phyloP scores from a whole-genome alignment of 331 rosid genomes.

The Arachis monticola region DNA sequence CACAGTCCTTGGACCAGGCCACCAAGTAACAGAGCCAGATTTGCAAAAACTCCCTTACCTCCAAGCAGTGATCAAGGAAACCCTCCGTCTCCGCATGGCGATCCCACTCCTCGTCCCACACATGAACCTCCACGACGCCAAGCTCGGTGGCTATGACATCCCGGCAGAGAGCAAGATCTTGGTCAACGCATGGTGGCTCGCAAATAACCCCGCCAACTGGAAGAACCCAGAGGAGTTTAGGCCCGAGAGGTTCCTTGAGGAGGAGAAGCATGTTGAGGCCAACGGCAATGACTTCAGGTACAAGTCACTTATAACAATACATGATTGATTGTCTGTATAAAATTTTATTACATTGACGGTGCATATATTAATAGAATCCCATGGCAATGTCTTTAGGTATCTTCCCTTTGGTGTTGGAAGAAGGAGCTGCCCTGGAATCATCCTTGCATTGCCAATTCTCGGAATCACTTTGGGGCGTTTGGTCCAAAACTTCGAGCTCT shows the following conservation, averaged over 20 bases:
- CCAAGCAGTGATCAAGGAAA: conserved; percentile 84
- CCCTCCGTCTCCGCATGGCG: conserved; percentile 80
- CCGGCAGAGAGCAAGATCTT: conserved; percentile 87
- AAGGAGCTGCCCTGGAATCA: conserved; percentile 92
- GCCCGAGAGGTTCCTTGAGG: conserved; percentile 88
- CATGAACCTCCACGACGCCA: conserved; percentile 89
- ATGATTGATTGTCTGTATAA: too few species aligned
- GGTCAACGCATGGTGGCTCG: conserved; percentile 95
- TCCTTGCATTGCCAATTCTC: conserved; percentile 79
- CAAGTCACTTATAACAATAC: too few species aligned
- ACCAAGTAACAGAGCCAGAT: conserved; percentile 75
- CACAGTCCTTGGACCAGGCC: conserved; percentile 62
- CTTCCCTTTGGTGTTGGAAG: conserved; percentile 89
- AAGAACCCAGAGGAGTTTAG: conserved; percentile 82
- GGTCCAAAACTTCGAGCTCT: conserved; percentile 84
- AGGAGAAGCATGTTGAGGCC: conserved; percentile 82
- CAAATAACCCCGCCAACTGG: conserved; percentile 88
- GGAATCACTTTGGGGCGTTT: conserved; percentile 80
- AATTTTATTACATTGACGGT: too few species aligned
- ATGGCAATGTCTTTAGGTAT: conserved; percentile 83
- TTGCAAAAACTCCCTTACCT: conserved; percentile 73
- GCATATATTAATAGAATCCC: conserved; percentile 30
- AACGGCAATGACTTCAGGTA: conserved; percentile 90
- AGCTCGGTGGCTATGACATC: conserved; percentile 72
- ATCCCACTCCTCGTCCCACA: conserved; percentile 91